Evolutionary conservation across 495 filamentous ascomycete genomes (phyloP).

Genomic region (Penicillium daleae): DNA sequence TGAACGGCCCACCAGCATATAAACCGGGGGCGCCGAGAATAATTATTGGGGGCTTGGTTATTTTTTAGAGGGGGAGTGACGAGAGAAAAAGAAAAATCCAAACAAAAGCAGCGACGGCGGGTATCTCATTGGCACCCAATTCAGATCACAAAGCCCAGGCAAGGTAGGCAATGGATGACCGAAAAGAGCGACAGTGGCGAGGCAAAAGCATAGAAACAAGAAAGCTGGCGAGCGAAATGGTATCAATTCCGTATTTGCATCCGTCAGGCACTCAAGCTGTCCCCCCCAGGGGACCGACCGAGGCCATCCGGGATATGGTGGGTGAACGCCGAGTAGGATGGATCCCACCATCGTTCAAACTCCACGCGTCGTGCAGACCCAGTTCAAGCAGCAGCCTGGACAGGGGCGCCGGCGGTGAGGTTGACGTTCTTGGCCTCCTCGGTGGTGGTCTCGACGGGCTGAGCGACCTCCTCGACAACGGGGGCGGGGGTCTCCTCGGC

Average conservation of each 20-base stretch:
- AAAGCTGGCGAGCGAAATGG: conserved; percentile 22
- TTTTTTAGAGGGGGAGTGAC: conserved; percentile 14
- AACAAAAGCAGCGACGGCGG: conserved; percentile 42
- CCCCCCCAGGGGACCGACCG: neutral
- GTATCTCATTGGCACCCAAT: conserved; percentile 38
- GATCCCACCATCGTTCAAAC: conserved; percentile 52
- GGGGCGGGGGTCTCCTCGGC: conserved; percentile 34
- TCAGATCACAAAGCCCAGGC: conserved; percentile 8
- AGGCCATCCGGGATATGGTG: conserved; percentile 22
- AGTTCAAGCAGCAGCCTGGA: conserved; percentile 56
- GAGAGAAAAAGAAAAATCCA: conserved; percentile 14
- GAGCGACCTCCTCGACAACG: conserved; percentile 34
- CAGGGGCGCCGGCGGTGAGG: conserved; percentile 44
- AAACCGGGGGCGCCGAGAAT: conserved; percentile 14
- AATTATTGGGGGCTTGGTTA: conserved; percentile 22
- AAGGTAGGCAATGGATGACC: neutral
- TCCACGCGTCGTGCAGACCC: conserved; percentile 34
- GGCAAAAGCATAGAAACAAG: conserved; percentile 28
- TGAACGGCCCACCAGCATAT: conserved; percentile 32
- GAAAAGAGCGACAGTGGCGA: conserved; percentile 32
- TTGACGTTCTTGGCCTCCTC: conserved; percentile 39
- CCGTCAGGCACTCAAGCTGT: conserved; percentile 12
- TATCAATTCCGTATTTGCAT: conserved; percentile 34
- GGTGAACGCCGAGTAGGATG: conserved; percentile 28
- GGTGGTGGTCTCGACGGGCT: conserved; percentile 35